Conservation (phyloP, 495 filamentous ascomycete species). For the Xylaria nigripes region DNA sequence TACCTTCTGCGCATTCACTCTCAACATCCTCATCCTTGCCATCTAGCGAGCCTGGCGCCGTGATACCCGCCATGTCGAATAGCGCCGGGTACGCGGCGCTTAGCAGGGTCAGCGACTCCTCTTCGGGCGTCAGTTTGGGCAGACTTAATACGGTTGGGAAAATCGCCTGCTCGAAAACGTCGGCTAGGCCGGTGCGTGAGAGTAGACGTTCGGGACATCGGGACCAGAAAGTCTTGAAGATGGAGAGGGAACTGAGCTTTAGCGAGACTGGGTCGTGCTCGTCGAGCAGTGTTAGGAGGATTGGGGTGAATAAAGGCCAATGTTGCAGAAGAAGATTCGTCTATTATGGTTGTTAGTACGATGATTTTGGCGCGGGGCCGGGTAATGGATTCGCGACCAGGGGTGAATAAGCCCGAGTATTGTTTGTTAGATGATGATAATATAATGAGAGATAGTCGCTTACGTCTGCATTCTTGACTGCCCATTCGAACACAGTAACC, state of each 20-base stretch:
- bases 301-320: conserved; percentile 79
- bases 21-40: background rate
- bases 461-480: conserved; percentile 44
- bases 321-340: conserved; percentile 29
- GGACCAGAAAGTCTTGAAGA: conserved; percentile 54
- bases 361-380: no score
- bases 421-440: background rate
- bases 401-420: no score
- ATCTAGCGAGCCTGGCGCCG: conserved; percentile 11
- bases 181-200: conserved; percentile 60
- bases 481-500: conserved; percentile 60
- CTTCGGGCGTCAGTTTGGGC: conserved; percentile 68
- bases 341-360: conserved; percentile 5
- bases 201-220: conserved; percentile 52
- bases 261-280: conserved; percentile 41
- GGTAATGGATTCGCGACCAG: background rate
- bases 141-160: conserved; percentile 65
- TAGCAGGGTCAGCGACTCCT: conserved; percentile 59
- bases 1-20: background rate
- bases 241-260: conserved; percentile 48
- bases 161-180: conserved; percentile 73
- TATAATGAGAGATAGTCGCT: background rate
- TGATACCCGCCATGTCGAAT: conserved; percentile 46
- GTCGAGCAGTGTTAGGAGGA: conserved; percentile 72
- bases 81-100: conserved; percentile 59